Base-by-base conservation (phyloP, 129 eudicot genomes). In the Artemisia annua region DNA sequence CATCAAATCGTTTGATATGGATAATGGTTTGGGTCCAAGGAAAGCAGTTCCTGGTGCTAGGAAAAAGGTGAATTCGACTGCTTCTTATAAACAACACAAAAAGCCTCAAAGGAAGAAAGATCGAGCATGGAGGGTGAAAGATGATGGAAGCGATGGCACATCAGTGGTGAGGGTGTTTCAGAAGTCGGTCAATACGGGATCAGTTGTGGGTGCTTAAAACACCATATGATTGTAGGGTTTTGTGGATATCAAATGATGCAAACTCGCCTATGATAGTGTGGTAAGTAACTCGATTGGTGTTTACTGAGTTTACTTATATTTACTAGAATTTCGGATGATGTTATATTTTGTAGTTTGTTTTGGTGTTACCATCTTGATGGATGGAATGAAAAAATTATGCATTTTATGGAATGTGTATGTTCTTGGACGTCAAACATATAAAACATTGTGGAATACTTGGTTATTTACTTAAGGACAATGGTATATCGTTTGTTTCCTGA, bases 81-180 rank as follows among this genome's bases (percentile, higher is more conserved):
- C 83, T 4, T 74, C 93, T 22, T 88, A 93, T 79, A 93, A 93
- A 62, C 95, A 79, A 54, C 98, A 93, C 77, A 93, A 83, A 80
- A 93, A 90, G 77, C 90, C 96, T 7, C 96, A 86, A 82, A 84
- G 93, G 57, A 90, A 86, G 86, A 93, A 93, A 67, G 97, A 89
- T 30, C 82, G 97, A 43, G 67, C 89, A 15, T 93, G 98, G 98
- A 77, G 97, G 63, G 96, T 85, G 15, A 76, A 72, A 74, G 83
- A 81, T 14, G 85, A 76, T 60, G 98, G 81, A 70, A 90, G 83
- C 10, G 98, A 93, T 73, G 98, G 98, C 44, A 90, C 78, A 86
- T 82, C 96, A 0, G 78, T 90, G 7, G 88, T 81, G 3, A 84
- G 93, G 78, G 97, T 81, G 16, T 83, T 75, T 77, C 92, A 86